Base-by-base conservation (phyloP, 2,329 filamentous ascomycete species). In the Microdochium bolleyi region DNA sequence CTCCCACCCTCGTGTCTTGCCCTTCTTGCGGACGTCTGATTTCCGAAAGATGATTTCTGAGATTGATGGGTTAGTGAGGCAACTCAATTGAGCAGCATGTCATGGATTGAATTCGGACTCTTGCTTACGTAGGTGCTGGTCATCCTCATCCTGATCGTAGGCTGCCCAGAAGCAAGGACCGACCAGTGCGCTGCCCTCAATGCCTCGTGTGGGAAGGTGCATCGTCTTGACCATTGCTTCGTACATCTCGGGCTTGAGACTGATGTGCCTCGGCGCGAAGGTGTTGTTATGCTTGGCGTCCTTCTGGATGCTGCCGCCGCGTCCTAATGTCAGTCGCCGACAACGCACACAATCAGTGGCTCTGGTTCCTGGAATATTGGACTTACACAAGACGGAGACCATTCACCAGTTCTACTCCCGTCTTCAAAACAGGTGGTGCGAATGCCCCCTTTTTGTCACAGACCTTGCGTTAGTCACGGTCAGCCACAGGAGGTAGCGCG, bases 1-100 rank as follows among this genome's bases (percentile, higher is more conserved):
- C 67, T 85, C 82, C 80, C 80, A 85, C 48, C 82, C 82, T 52
- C 82, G 77, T 16, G 82, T 85, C 61, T 73, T 74, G 56, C 80
- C 81, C 67, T 80, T 83, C 63, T 85, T 85, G 50, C 79, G 78
- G 32, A 85, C 82, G 60, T 85, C 82, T n/a, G 79, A 83, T 65
- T 85, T 85, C 58, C 82, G 78, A 61, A 81, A 82, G 54, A 85
- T 74, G 58, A 85, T 79, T 60, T 85, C 77, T 80, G 53, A 9
- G 14, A 16, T 10, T 7, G 16, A 41, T 62, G 22, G 58, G 52
- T 38, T 4, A 38, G 21, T 7, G 11, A 2, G 14, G 9, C 11
- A 5, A 11, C 5, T 30, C 27, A 30, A 30, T 5, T 30, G 27
- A 30, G 27, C 5, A 5, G 27, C 37, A 49, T 16, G 41, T 13